Evolutionary conservation across 768 basidiomycete genomes (phyloP).

Genomic region (Glaciozyma antarctica): DNA sequence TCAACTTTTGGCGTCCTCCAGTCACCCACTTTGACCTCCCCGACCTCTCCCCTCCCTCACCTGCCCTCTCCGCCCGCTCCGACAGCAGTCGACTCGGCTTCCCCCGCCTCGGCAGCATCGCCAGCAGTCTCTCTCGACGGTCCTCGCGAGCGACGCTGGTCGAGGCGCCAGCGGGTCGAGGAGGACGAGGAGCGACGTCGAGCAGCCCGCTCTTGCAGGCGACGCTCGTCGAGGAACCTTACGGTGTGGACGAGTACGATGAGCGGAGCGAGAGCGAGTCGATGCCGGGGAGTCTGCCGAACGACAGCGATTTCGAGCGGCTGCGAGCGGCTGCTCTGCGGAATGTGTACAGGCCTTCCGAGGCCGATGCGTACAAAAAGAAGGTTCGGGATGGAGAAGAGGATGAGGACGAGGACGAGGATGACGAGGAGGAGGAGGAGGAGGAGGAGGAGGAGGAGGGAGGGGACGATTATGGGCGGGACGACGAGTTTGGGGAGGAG

Average conservation of each 20-base stretch:
- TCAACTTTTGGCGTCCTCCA: constrained; percentile 85
- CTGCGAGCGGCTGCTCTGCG: constrained; percentile 4
- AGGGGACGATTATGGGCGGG: constrained; percentile 41
- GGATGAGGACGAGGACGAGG: constrained; percentile 29
- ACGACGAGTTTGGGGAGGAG: constrained; percentile 52
- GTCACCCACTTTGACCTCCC: constrained; percentile 55
- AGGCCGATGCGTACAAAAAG: constrained; percentile 10
- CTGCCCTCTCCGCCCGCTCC: constrained; percentile 85
- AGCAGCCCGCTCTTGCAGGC: constrained; percentile 22
- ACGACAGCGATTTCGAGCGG: constrained; percentile 45
- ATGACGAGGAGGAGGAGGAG: no score
- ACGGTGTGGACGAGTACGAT: constrained; percentile 12
- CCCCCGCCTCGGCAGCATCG: constrained; percentile 36
- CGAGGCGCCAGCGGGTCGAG: constrained; percentile 40
- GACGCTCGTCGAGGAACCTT: constrained; percentile 20
- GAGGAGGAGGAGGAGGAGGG: constrained; percentile 39
- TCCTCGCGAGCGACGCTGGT: constrained; percentile 13
- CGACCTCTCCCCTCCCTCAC: constrained; percentile 58
- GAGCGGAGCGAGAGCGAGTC: constrained; percentile 16
- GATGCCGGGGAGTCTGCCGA: constrained; percentile 63
- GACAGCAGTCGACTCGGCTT: constrained; percentile 46
- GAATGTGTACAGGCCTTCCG: background rate
- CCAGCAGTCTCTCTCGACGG: constrained; percentile 32
- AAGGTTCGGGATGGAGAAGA: constrained; percentile 42
- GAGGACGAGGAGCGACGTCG: constrained; percentile 20